These are phyloP conservation scores for Amanita rubescens DNA, from an alignment of 768 basidiomycete genomes.

Conservation along the genomic window DNA sequence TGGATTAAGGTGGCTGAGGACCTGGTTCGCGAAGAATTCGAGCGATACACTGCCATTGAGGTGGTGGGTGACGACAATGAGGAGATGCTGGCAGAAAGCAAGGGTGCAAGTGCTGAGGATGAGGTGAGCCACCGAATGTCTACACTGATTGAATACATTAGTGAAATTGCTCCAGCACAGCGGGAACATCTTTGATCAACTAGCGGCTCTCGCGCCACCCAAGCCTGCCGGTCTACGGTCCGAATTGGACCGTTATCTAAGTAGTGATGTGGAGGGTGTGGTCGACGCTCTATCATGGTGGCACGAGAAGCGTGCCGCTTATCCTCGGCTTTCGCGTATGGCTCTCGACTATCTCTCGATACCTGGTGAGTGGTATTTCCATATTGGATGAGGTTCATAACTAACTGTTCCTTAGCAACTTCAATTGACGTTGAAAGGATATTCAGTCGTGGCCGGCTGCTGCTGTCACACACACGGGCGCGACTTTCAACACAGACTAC, in stretches of 20 bases:
- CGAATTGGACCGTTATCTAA: constrained; percentile 24
- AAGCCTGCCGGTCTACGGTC: constrained; percentile 7
- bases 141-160: no score
- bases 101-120: no score
- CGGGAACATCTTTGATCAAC: constrained; percentile 24
- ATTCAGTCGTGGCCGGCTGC: constrained; percentile 21
- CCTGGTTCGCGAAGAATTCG: constrained; percentile 10
- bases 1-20: constrained; percentile 13
- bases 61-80: no score
- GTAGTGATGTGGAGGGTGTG: constrained; percentile 17
- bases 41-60: constrained; percentile 7
- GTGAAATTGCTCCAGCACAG: neutral
- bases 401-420: constrained; percentile 15
- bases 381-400: neutral
- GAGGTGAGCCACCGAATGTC: no score
- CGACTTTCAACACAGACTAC: constrained; percentile 18
- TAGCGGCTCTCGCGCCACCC: constrained; percentile 15
- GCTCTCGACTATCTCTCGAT: constrained; percentile 26
- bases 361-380: constrained; percentile 20
- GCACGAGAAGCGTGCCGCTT: constrained; percentile 14
- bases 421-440: constrained; percentile 24
- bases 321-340: constrained; percentile 22
- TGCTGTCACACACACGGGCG: constrained; percentile 20
- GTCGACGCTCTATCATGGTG: constrained; percentile 18
- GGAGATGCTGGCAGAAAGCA: no score